Base-by-base conservation (phyloP, 768 basidiomycete genomes). In the Saitozyma podzolica region DNA sequence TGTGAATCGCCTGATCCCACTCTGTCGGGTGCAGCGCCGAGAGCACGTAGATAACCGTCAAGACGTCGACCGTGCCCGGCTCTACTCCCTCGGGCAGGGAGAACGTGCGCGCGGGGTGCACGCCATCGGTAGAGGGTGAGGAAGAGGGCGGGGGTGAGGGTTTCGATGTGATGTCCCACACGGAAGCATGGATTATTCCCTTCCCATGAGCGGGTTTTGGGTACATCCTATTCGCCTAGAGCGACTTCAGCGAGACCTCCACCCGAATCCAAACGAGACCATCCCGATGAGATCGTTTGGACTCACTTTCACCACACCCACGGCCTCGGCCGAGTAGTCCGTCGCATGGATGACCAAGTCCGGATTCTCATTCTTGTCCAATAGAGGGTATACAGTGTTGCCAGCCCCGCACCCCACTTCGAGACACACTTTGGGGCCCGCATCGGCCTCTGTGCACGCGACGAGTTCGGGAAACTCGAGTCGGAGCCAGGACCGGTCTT, bases 351-450 rank as follows among this genome's bases (percentile, higher is more conserved):
- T 80, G 8, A 77, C 76, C 8, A 98, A 84, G 0, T 85, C 76
- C 0, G 91, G 87, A 77, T 99, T 99, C 69, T 85, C 80, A 74
- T 97, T 98, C 40, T 85, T 80, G n/a, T 86, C 82, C 19, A 96
- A 82, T 1, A 99, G 82, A 0, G 96, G 96, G 72, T 93, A 96
- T 0, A 92, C 85, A 7, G 92, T 88, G 75, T 95, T 96, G n/a
- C 96, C 96, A 17, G 92, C 91, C 48, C 95, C 93, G 76, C 94
- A 97, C 20, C 96, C 96, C 37, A 97, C 85, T 79, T 99, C 96
- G 50, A 88, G 87, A 19, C 98, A 85, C 2, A 83, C 84, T 54
- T 85, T 82, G 0, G 85, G 84, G 13, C 94, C 94, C 56, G 91
- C 91, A 66, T 88, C 85, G 3, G 85, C 81, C 65, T 87, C 82